Percentiles rank a stretch among this genome's conserved stretches.
phyloP scores from a whole-genome alignment of 495 filamentous ascomycete species.

The Aspergillus carlsbadensis region DNA sequence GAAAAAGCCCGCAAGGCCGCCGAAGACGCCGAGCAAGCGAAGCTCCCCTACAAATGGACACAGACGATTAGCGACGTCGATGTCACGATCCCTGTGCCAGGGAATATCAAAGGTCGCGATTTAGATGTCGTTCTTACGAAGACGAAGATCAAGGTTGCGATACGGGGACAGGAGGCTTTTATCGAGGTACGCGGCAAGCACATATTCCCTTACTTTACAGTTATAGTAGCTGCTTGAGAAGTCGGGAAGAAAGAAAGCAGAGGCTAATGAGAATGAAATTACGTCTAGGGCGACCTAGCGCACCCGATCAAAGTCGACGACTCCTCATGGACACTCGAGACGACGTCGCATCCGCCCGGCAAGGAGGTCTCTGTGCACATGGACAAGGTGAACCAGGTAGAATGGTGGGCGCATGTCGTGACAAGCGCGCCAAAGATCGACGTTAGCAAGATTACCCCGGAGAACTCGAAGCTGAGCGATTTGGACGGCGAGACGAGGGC shows the following conservation, averaged over 20 bases:
- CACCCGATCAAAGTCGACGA: slow-evolving; percentile 80
- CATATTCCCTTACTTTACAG: background rate
- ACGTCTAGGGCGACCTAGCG: slow-evolving; percentile 73
- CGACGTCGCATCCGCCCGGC: slow-evolving; percentile 54
- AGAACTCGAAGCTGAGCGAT: slow-evolving; percentile 85
- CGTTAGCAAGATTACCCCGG: slow-evolving; percentile 89
- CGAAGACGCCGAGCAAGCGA: slow-evolving; percentile 84
- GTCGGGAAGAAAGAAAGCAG: background rate
- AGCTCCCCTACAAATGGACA: slow-evolving; percentile 95
- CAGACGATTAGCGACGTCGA: slow-evolving; percentile 95
- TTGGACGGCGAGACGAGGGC: slow-evolving; percentile 91
- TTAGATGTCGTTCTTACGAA: slow-evolving; percentile 81
- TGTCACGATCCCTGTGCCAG: slow-evolving; percentile 71
- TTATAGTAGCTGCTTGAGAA: background rate
- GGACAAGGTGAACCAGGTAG: slow-evolving; percentile 95
- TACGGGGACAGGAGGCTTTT: slow-evolving; percentile 86
- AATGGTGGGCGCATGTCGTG: slow-evolving; percentile 96
- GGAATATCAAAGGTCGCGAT: slow-evolving; percentile 80
- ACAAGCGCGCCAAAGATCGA: slow-evolving; percentile 81
- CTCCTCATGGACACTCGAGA: slow-evolving; percentile 89
- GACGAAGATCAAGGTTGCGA: slow-evolving; percentile 70
- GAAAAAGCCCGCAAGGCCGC: slow-evolving; percentile 72
- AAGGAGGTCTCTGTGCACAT: slow-evolving; percentile 88
- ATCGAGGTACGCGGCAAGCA: slow-evolving; percentile 62
- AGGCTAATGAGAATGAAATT: background rate